These are phyloP conservation scores for Nymphaea thermarum DNA, from an alignment of 164 flowering plant genomes.

Conservation along the genomic window DNA sequence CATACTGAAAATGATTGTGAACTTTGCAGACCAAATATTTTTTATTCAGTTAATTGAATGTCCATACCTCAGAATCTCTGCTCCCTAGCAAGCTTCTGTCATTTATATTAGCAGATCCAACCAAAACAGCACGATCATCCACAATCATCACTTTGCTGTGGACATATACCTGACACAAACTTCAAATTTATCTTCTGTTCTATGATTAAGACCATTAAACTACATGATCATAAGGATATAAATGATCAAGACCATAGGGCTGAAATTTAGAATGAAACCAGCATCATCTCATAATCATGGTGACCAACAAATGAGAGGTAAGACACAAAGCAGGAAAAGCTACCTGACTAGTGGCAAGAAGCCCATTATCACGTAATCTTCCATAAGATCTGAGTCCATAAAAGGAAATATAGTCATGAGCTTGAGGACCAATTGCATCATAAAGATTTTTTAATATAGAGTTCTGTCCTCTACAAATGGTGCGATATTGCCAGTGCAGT, in stretches of 20 bases:
- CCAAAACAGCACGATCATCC: slow-evolving; percentile 56
- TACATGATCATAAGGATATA: too few relatives aligned
- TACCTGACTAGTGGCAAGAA: slow-evolving; percentile 86
- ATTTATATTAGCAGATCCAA: slow-evolving; percentile 97
- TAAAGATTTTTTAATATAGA: slow-evolving; percentile 80
- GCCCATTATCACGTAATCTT: slow-evolving; percentile 72
- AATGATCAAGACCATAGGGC: too few relatives aligned
- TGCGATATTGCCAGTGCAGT: slow-evolving; percentile 98
- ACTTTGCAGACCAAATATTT: too few relatives aligned
- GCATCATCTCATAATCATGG: too few relatives aligned
- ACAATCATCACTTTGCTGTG: slow-evolving; percentile 94
- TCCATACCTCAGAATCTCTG: slow-evolving; percentile 91
- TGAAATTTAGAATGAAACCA: too few relatives aligned
- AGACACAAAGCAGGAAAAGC: slow-evolving; percentile 1
- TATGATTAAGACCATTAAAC: neutral
- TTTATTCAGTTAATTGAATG: neutral
- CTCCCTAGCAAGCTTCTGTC: slow-evolving; percentile 96
- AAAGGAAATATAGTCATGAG: slow-evolving; percentile 87
- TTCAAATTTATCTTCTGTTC: neutral
- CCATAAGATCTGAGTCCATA: slow-evolving; percentile 92
- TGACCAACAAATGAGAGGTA: too few relatives aligned
- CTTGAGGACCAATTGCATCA: slow-evolving; percentile 67
- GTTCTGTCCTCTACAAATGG: slow-evolving; percentile 75
- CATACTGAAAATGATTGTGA: too few relatives aligned
- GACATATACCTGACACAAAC: slow-evolving; percentile 62